Percentiles rank a stretch among this genome's conserved stretches.
Evolutionary conservation across 352 stramenopile genomes (phyloP).

Genomic region (Pythium guiyangense): DNA sequence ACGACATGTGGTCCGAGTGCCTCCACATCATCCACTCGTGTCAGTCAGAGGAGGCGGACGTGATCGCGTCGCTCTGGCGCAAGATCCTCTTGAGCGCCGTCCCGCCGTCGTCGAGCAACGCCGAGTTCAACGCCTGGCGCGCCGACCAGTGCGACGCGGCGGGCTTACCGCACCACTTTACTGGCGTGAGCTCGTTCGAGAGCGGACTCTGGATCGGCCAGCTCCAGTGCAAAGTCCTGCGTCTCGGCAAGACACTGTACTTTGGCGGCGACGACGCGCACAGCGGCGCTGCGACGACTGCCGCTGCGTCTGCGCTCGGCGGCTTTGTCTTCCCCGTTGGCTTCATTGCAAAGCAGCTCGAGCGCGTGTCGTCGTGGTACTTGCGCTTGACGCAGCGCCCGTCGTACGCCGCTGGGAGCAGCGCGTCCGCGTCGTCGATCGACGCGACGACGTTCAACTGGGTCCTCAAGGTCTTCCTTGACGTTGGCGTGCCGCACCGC

Average conservation of each 20-base stretch:
- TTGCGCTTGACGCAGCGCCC: constrained; percentile 51
- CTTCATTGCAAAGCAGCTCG: constrained; percentile 69
- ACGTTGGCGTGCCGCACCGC: constrained; percentile 73
- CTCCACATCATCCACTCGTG: constrained; percentile 84
- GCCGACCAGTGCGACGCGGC: constrained; percentile 57
- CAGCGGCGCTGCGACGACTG: constrained; percentile 21
- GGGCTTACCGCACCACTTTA: constrained; percentile 38
- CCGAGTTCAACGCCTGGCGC: constrained; percentile 75
- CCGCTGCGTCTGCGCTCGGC: constrained; percentile 20
- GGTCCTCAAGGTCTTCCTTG: constrained; percentile 77
- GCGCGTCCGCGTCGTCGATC: constrained; percentile 41
- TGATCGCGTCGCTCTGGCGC: constrained; percentile 57
- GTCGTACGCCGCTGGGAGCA: constrained; percentile 24
- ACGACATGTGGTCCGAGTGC: constrained; percentile 85
- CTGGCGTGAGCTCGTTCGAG: constrained; percentile 53
- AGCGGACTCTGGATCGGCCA: constrained; percentile 79
- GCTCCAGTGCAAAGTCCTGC: constrained; percentile 70
- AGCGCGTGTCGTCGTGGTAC: constrained; percentile 80
- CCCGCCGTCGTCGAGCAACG: constrained; percentile 49
- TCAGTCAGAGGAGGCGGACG: constrained; percentile 75
- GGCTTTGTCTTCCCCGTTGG: constrained; percentile 72
- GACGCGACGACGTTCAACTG: constrained; percentile 75
- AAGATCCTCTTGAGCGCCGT: constrained; percentile 78
- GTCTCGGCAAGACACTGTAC: constrained; percentile 70
- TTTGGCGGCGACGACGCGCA: constrained; percentile 49